Evolutionary conservation across 306 rosid species (phyloP), one percentile per base, ranked within the genome.

Genomic region (Erythrophleum fordii): DNA sequence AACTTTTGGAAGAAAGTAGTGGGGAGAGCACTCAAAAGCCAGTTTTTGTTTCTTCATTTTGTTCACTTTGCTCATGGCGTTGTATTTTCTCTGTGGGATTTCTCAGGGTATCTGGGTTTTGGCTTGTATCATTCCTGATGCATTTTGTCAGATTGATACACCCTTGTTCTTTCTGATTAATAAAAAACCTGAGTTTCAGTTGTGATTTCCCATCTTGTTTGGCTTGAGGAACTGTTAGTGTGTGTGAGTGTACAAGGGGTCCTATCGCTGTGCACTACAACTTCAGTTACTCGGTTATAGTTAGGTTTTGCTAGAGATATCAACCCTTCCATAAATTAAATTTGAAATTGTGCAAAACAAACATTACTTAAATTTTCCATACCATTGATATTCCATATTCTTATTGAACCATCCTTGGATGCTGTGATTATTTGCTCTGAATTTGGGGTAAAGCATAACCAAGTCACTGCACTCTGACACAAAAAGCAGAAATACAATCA

Each of bases 321-420:
- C 23, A 60, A 42, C 45, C 28, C 59, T 31, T n/a, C 23, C 7
- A 69, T n/a, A 64, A 71, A 76, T 37, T 20, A 29, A 69, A 69
- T 52, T 72, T 35, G n/a, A 44, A 51, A 76, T 59, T 11, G 5
- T 29, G 67, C 60, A 77, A 65, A 77, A 53, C 37, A 77, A 69
- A 53, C 76, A 75, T 49, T 64, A 53, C 51, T 17, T 11, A 68
- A 64, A 55, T 53, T 62, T 42, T 34, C 72, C 88, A 44, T 83
- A 96, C 99, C 99, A 82, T 93, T 96, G 88, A 96, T 96, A 82
- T 96, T 96, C 99, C 99, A 96, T 74, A 93, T 84, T 88, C 99
- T 93, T 45, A 96, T 81, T 20, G 97, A 84, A 76, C 91, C 97
- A 85, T 96, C 99, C 90, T 93, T 96, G 53, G 99, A 96, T 56